A percentile compares a stretch with the other conserved stretches of the same genome.
Conservation (phyloP, 768 basidiomycete species). For the Sarcodon aspratus region DNA sequence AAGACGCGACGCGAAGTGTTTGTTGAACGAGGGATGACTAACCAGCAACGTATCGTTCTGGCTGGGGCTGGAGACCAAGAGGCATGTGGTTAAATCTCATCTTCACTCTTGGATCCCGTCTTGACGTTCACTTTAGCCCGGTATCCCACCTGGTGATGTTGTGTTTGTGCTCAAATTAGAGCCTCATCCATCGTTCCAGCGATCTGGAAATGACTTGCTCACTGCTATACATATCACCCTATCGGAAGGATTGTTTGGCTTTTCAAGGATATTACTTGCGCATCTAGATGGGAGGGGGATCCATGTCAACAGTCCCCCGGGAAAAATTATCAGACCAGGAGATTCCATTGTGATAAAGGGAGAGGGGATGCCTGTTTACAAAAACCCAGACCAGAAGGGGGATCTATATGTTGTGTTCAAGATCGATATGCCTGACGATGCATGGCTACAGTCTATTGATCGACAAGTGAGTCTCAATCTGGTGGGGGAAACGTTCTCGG, state of each 20-base stretch:
- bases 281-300: constrained; percentile 94
- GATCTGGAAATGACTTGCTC: constrained; percentile 71
- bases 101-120: neutral
- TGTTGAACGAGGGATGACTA: constrained; percentile 79
- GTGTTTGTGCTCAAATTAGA: constrained; percentile 64
- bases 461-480: constrained; percentile 28
- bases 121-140: constrained; percentile 41
- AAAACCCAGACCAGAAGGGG: constrained; percentile 55
- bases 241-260: constrained; percentile 92
- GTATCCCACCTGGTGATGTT: constrained; percentile 81
- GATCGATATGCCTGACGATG: constrained; percentile 77
- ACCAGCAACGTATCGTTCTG: constrained; percentile 77
- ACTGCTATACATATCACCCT: constrained; percentile 78
- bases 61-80: constrained; percentile 89
- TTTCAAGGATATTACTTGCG: constrained; percentile 80
- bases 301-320: constrained; percentile 59
- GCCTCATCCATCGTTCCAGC: constrained; percentile 73
- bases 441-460: constrained; percentile 67
- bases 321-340: constrained; percentile 65
- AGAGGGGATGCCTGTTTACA: constrained; percentile 85
- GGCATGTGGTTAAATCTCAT: constrained; percentile 29
- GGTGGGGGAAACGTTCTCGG: neutral
- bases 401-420: constrained; percentile 76
- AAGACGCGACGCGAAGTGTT: constrained; percentile 84
- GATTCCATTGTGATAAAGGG: constrained; percentile 66